Evolutionary conservation across 1,284 basidiomycete species (phyloP).

Genomic region (Leccinum huronense): DNA sequence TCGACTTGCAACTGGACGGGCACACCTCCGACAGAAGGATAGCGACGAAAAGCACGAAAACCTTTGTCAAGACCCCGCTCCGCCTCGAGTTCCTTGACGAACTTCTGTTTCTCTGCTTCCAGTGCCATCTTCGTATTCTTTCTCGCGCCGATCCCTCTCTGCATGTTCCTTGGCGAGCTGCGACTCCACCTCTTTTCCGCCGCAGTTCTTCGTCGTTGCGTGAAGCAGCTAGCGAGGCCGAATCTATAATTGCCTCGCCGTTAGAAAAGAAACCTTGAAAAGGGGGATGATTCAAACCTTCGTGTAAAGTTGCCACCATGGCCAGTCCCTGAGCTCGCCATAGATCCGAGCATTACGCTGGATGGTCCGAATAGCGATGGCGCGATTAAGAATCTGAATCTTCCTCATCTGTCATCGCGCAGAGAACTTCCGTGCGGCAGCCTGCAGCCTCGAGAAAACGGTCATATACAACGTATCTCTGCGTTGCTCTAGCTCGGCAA

Average conservation of each 20-base stretch:
- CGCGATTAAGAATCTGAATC: constrained; percentile 81
- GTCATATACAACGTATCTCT: constrained; percentile 86
- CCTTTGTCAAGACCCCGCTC: constrained; percentile 69
- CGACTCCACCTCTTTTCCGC: constrained; percentile 83
- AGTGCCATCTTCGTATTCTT: constrained; percentile 77
- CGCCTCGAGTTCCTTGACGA: constrained; percentile 80
- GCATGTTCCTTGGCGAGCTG: constrained; percentile 80
- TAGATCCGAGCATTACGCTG: constrained; percentile 94
- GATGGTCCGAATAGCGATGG: constrained; percentile 88
- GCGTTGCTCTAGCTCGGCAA: constrained; percentile 97
- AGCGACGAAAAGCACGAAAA: constrained; percentile 74
- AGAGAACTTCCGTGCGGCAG: constrained; percentile 81
- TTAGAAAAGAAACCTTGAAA: constrained; percentile 5
- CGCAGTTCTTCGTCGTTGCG: constrained; percentile 91
- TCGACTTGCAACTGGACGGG: constrained; percentile 86
- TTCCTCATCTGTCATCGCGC: constrained; percentile 89
- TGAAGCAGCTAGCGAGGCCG: constrained; percentile 89
- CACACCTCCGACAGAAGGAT: constrained; percentile 72
- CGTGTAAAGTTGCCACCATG: constrained; percentile 99
- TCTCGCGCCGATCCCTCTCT: constrained; percentile 81
- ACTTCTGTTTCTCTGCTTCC: constrained; percentile 77
- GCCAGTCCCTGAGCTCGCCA: constrained; percentile 88
- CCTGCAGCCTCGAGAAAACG: constrained; percentile 88
- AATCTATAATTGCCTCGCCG: constrained; percentile 49
- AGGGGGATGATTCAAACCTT: constrained; percentile 51